Percentiles rank a stretch among this genome's conserved stretches.
phyloP scores from a whole-genome alignment of 2,329 filamentous ascomycete species.

The Neopestalotiopsis sp. region DNA sequence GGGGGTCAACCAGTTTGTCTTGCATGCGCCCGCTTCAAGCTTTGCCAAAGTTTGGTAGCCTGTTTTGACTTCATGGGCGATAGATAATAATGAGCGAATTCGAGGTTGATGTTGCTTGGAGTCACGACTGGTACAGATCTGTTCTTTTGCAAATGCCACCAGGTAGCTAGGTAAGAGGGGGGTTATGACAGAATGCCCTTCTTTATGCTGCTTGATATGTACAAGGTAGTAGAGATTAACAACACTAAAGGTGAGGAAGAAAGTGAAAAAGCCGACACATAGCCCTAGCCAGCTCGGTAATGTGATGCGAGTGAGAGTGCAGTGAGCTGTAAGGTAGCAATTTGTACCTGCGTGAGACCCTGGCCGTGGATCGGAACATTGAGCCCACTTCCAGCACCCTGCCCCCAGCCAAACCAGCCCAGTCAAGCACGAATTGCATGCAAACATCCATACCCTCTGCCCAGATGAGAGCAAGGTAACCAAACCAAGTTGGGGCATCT shows the following conservation, averaged over 20 bases:
- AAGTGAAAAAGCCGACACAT: background rate
- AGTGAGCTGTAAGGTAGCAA: background rate
- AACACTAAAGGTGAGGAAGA: background rate
- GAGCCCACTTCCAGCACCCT: background rate
- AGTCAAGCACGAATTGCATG: conserved; percentile 6
- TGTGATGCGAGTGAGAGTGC: background rate
- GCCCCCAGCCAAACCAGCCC: background rate
- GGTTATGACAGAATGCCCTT: background rate
- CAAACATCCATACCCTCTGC: background rate
- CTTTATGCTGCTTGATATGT: background rate
- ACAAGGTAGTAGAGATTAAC: background rate
- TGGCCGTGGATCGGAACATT: background rate
- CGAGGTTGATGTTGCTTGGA: background rate
- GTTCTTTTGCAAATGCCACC: background rate
- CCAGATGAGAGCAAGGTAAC: conserved; percentile 8
- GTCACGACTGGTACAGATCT: background rate
- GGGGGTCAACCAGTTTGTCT: conserved; percentile 1
- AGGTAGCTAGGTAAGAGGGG: background rate
- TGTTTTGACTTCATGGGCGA: conserved; percentile 7
- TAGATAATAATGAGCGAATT: background rate
- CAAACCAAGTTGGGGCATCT: conserved; percentile 11
- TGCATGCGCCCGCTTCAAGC: background rate
- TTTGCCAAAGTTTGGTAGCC: conserved; percentile 10
- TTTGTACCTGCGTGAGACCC: conserved; percentile 15
- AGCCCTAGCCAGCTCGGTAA: background rate